Base-by-base conservation (phyloP, 2,329 filamentous ascomycete species). In the Ceratocystis smalleyi region DNA sequence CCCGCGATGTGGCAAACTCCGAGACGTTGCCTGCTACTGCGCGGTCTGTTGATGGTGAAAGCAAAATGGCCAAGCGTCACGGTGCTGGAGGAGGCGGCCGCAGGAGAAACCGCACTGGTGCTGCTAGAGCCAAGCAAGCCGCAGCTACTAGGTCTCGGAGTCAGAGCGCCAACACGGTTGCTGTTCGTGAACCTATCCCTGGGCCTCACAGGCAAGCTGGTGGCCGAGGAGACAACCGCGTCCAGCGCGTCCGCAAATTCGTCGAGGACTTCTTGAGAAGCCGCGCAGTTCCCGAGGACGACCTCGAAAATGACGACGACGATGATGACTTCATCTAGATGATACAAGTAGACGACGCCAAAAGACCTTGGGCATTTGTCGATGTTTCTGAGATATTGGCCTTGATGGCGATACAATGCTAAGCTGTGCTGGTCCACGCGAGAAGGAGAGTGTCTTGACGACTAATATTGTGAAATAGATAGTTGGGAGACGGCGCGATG, bases 231-330 rank as follows among this genome's bases (percentile, higher is more conserved):
- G 10, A 15, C 19, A 65, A 65, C 59, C 65, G 65, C 54, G 62
- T 66, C 32, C 61, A 62, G 55, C 47, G 45, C 24, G 65, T 66
- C 12, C 61, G 62, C 35, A 47, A 49, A 24, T 66, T 61, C 35
- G 57, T 66, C 15, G 65, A 64, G 5, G 65, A 64, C 2, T 61
- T 61, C 22, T 59, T 66, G 7, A 27, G n/a, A 19, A 64, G 59
- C 35, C 61, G 64, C 3, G 64, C 64, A 15, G 63, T 57, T 32
- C 55, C 12, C 12, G 60, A 57, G n/a, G 64, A 64, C n/a, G 61
- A 63, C 6, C 61, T 63, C 19, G 63, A 63, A 12, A 54, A 63
- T 43, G 55, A 61, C 5, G 64, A 66, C n/a, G 55, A 66, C 24
- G 64, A 63, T 12, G 64, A 64, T 10, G 61, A 60, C 32, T 61